Percentiles rank a stretch among this genome's conserved stretches.
These are phyloP conservation scores for Erodium moschatum DNA, from an alignment of 441 rosid genomes.

Conservation along the genomic window DNA sequence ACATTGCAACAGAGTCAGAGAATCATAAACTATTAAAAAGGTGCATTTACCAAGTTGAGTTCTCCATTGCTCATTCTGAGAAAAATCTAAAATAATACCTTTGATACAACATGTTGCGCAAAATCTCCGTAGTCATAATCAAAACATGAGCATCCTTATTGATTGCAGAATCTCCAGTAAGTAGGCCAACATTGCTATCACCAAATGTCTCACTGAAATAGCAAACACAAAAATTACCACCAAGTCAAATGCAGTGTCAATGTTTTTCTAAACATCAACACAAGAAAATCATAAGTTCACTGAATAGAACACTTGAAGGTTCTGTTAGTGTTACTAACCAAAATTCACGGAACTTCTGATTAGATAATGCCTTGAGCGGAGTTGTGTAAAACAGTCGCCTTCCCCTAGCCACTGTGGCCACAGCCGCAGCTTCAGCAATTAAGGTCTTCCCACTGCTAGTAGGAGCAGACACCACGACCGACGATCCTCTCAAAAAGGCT, in stretches of 20 bases:
- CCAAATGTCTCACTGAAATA: constrained; percentile 73
- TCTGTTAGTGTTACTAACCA: constrained; percentile 33
- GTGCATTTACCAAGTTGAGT: neutral
- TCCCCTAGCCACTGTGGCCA: constrained; percentile 72
- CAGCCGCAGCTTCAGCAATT: constrained; percentile 96
- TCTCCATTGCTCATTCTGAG: neutral
- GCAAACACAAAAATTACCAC: constrained; percentile 8
- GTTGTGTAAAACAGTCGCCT: constrained; percentile 82
- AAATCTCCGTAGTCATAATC: constrained; percentile 92
- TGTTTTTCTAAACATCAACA: neutral
- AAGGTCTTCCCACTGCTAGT: constrained; percentile 95
- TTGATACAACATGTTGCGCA: constrained; percentile 90
- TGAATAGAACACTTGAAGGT: neutral
- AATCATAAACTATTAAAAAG: neutral
- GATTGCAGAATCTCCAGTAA: constrained; percentile 78
- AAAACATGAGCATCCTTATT: constrained; percentile 80
- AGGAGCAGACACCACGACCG: constrained; percentile 94
- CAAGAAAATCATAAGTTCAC: neutral
- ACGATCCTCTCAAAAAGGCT: constrained; percentile 74
- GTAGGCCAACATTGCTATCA: constrained; percentile 77
- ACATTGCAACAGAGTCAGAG: neutral
- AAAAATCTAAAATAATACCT: constrained; percentile 36
- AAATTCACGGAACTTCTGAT: constrained; percentile 93
- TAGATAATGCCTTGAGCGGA: constrained; percentile 92
- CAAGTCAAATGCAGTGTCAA: constrained; percentile 4